These are phyloP conservation scores for Puccinia hordei DNA, from an alignment of 1,284 basidiomycete species.

Conservation along the genomic window DNA sequence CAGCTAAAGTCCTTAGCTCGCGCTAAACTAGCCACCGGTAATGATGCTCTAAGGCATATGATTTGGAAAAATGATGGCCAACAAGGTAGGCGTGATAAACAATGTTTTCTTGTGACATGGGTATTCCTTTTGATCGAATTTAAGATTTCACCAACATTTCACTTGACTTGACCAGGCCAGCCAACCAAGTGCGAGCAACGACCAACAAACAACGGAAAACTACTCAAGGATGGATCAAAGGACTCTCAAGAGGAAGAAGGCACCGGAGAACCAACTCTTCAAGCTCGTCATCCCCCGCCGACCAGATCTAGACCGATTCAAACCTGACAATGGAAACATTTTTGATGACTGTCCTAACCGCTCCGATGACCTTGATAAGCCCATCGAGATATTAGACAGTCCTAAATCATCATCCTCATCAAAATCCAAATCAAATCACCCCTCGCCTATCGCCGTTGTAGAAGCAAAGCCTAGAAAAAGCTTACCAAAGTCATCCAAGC, in stretches of 20 bases:
- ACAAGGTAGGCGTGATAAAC: too few species aligned
- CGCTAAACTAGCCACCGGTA: too few species aligned
- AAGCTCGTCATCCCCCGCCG: not conserved
- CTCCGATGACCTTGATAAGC: not conserved
- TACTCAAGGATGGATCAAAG: not conserved
- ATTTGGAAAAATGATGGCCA: too few species aligned
- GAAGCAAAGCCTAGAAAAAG: not conserved
- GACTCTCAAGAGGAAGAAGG: not conserved
- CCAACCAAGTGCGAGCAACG: too few species aligned
- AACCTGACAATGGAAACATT: constrained; percentile 25
- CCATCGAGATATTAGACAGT: not conserved
- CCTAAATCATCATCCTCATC: not conserved
- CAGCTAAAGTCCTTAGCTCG: too few species aligned
- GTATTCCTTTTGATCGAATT: too few species aligned
- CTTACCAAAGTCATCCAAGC: not conserved
- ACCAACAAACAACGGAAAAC: not conserved
- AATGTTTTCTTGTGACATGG: too few species aligned
- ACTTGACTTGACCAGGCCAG: too few species aligned
- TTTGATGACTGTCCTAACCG: not conserved
- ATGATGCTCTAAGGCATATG: too few species aligned
- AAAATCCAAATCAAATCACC: not conserved
- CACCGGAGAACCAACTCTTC: not conserved
- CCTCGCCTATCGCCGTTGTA: not conserved
- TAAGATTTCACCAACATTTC: too few species aligned
- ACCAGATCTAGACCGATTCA: constrained; percentile 37